Base-by-base conservation (phyloP, 2,329 filamentous ascomycete genomes). In the Fusarium annulatum region DNA sequence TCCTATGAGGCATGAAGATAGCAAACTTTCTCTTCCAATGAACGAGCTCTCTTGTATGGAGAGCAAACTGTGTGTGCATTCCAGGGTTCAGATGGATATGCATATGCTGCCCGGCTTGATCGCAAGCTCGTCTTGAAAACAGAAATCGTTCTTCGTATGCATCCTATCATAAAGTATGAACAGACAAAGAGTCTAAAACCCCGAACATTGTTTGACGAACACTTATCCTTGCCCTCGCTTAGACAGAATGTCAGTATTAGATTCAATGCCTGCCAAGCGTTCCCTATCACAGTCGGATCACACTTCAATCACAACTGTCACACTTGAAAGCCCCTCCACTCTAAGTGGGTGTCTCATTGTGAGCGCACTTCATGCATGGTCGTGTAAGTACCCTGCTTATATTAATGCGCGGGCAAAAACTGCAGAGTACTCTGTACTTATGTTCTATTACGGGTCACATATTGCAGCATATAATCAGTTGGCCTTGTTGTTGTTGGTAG, bases 211-310 rank as follows among this genome's bases (percentile, higher is more conserved):
- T 49, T 28, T 28, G 30, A 41, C 55, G 26, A 62, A 52, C 57
- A 53, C 48, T 15, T 53, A 67, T 26, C 70, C 42, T 53, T 63
- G 46, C 26, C 11, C 48, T 69, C 45, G 57, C 46, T 18, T 64
- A n/a, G 30, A 38, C 36, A 30, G 46, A 53, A 28, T 49, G 19
- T 51, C 49, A 67, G 53, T 28, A 34, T 39, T 43, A 46, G 53
- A 34, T 28, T 57, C 26, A 34, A 53, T 59, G 57, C 67, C 26
- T 67, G 39, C 51, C 34, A 36, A 61, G 30, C 57, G 63, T 74
- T 71, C 57, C 49, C 34, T 49, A 49, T 61, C 61, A 66, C 61
- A 57, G 18, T 53, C 23, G 18, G n/a, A 56, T 61, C 69, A 72
- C 66, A 72, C 28, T 52, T 59, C 12, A 43, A 43, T 63, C 65